phyloP scores from a whole-genome alignment of 75 land plant species.

The Azolla pinnata region DNA sequence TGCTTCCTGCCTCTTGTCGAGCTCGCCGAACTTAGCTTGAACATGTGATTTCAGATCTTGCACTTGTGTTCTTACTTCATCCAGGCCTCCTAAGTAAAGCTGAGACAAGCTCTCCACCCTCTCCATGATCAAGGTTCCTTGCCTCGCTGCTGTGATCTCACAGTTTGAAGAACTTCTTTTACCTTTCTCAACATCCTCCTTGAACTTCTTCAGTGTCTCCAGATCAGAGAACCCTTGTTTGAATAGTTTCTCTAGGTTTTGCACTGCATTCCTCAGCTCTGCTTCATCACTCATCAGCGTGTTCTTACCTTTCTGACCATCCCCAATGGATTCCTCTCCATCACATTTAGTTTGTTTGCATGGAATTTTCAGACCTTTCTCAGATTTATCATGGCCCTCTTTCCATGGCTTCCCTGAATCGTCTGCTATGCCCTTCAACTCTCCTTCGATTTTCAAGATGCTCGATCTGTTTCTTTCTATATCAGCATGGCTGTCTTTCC shows the following conservation, averaged over 20 bases:
- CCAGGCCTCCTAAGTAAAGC: slow-evolving; percentile 27
- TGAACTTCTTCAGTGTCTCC: slow-evolving; percentile 14
- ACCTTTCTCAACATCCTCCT: slow-evolving; percentile 10
- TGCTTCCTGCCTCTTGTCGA: too few species aligned
- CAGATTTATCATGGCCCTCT: too few species aligned
- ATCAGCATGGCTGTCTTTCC: too few species aligned
- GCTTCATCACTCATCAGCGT: too few species aligned
- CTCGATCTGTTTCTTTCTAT: slow-evolving; percentile 7
- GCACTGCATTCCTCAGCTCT: slow-evolving; percentile 7
- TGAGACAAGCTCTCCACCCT: slow-evolving; percentile 22
- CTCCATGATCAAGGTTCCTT: slow-evolving; percentile 24
- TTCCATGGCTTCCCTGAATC: too few species aligned
- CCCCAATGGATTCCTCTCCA: too few species aligned
- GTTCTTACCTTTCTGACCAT: too few species aligned
- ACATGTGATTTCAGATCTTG: slow-evolving; percentile 12
- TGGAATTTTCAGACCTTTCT: too few species aligned
- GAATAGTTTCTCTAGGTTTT: slow-evolving; percentile 2
- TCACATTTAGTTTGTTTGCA: too few species aligned
- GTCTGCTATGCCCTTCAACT: too few species aligned
- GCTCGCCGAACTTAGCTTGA: slow-evolving; percentile 19
- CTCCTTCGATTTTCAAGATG: too few species aligned
- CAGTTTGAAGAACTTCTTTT: not conserved
- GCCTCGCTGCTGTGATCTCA: slow-evolving; percentile 6
- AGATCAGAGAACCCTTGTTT: slow-evolving; percentile 3
- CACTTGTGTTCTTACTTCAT: slow-evolving; percentile 22